Evolutionary conservation across 441 rosid species (phyloP).

Genomic region (California macrophylla): DNA sequence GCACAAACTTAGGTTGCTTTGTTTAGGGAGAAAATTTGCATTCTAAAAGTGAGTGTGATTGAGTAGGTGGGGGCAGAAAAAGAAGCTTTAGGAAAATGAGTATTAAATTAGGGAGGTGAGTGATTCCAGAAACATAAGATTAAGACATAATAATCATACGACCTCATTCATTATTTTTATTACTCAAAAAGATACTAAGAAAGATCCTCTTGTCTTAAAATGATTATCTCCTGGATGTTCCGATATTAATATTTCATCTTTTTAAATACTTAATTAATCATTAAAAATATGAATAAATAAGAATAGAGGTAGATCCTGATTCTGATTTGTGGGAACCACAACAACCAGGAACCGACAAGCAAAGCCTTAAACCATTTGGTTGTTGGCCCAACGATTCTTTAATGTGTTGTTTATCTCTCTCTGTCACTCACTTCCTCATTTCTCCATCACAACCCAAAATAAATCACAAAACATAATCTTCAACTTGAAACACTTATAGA

Average conservation of each 20-base stretch:
- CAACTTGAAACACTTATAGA: not conserved
- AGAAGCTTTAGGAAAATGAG: conserved; percentile 12
- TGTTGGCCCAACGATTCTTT: conserved; percentile 27
- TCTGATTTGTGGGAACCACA: conserved; percentile 56
- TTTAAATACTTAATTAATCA: too few relatives aligned
- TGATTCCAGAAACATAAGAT: conserved; percentile 10
- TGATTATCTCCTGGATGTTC: too few relatives aligned
- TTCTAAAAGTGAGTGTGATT: not conserved
- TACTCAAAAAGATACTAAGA: not conserved
- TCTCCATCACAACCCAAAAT: not conserved
- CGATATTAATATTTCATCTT: too few relatives aligned
- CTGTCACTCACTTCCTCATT: not conserved
- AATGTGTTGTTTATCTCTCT: too few relatives aligned
- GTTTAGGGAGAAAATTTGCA: not conserved
- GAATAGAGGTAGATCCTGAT: conserved; percentile 40
- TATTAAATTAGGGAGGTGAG: conserved; percentile 13
- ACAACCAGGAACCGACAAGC: conserved; percentile 27
- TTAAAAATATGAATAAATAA: too few relatives aligned
- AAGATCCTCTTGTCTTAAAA: not conserved
- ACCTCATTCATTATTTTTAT: not conserved
- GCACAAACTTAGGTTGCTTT: not conserved
- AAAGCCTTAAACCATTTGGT: conserved; percentile 28
- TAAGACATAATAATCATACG: conserved; percentile 16
- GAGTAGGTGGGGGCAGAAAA: conserved; percentile 18
- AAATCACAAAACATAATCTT: not conserved